phyloP scores from a whole-genome alignment of 1,139 yeast genomes.

The Blastobotrys buckinghamii region DNA sequence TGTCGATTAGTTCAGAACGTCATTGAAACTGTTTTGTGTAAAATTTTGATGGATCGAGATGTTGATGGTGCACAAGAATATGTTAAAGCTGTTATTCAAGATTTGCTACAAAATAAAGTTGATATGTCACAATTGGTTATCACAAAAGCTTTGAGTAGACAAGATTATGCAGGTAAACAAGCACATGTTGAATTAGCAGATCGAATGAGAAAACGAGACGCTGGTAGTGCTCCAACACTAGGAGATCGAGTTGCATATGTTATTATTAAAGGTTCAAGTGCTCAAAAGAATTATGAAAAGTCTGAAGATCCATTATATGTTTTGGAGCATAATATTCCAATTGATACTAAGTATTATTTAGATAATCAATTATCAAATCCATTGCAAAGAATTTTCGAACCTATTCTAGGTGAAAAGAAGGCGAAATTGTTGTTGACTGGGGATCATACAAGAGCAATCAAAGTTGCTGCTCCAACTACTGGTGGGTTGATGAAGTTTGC shows the following conservation, averaged over 20 bases:
- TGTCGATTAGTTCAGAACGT: constrained; percentile 93
- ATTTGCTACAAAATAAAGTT: constrained; percentile 80
- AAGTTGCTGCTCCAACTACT: constrained; percentile 55
- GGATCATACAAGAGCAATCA: constrained; percentile 75
- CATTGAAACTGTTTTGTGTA: constrained; percentile 82
- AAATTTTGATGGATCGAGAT: constrained; percentile 81
- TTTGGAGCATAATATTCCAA: constrained; percentile 83
- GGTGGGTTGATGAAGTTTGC: constrained; percentile 92
- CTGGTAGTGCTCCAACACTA: constrained; percentile 92
- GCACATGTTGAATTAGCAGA: constrained; percentile 97
- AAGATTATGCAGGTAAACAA: constrained; percentile 92
- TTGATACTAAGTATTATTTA: constrained; percentile 89
- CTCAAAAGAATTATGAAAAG: constrained; percentile 87
- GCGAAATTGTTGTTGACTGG: constrained; percentile 72
- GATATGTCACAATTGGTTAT: constrained; percentile 93
- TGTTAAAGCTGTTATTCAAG: constrained; percentile 85
- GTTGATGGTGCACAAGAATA: constrained; percentile 82
- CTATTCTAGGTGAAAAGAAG: constrained; percentile 80
- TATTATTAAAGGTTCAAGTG: constrained; percentile 71
- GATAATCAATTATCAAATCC: constrained; percentile 94
- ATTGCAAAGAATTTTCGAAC: constrained; percentile 87
- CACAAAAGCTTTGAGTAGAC: constrained; percentile 83
- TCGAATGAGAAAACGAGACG: constrained; percentile 93
- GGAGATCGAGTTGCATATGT: constrained; percentile 99
- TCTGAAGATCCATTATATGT: constrained; percentile 96